Base-by-base conservation (phyloP, 2,329 filamentous ascomycete species). In the Tolypocladium paradoxum region DNA sequence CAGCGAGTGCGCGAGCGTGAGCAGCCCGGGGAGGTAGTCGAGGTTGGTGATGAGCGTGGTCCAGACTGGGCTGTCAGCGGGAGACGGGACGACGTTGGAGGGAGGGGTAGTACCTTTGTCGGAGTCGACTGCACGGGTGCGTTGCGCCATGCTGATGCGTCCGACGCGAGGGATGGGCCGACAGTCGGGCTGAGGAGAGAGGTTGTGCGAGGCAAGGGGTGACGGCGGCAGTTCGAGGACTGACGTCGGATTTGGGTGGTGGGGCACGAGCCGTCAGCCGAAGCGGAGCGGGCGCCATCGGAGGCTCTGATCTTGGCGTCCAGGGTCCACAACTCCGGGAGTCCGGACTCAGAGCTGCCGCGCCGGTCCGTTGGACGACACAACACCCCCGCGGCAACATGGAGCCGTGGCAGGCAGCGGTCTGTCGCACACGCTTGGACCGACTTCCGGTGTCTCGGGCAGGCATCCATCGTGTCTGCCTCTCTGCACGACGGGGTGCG, bases 41-140 rank as follows among this genome's bases (percentile, higher is more conserved):
- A 82, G 83, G 71, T 93, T 95, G 55, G 90, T 95, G 66, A 96
- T 90, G 60, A 95, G 78, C 12, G 85, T 88, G 31, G 88, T 89
- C 89, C 89, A 96, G 66, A 93, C 89, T 56, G 53, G 51, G 43
- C 18, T 55, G 51, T 48, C 49, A 40, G 48, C 38, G 33, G 48
- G 29, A 22, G 24, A n/a, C 38, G 6, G 45, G 45, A 37, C 22
- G 24, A 36, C 48, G 31, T 38, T 36, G 40, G 22, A 20, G 29
- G 16, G 37, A 11, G 16, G 46, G 29, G 35, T 16, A 47, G 38
- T 57, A 70, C 71, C 69, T 63, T 68, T 73, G 55, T 70, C 63
- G 5, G 71, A 73, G 54, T 72, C 66, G 49, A 71, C 68, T n/a
- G 56, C 64, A 33, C 64, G 68, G 52, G 62, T 64, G 16, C 57